Base-by-base conservation (phyloP, 805 yeast genomes). In the Hanseniaspora vineae region DNA sequence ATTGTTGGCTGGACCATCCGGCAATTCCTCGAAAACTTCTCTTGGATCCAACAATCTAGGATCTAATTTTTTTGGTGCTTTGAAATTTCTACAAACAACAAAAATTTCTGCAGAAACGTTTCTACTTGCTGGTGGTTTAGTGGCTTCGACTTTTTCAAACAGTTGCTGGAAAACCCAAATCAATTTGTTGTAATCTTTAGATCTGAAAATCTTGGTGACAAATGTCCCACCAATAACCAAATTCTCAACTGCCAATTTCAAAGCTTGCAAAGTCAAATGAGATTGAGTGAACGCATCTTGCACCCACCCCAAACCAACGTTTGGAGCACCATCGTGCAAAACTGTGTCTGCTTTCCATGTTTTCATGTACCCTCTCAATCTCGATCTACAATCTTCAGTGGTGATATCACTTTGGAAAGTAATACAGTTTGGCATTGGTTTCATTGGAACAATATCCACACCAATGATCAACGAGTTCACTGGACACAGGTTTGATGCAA, bases 301-400 rank as follows among this genome's bases (percentile, higher is more conserved):
- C 18, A 85, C 92, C 99, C 99, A 92, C n/a, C 96, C 95, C 60
- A 92, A 75, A 81, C 99, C 99, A 58, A 92, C 97, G 61, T 92
- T 92, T 31, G 99, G 99, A 31, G 99, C 99, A 81, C 99, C 99
- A 75, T 92, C 99, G 67, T 92, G 98, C 61, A 92, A 70, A 17
- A 92, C 97, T 0, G 95, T 86, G 62, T 92, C 97, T 1, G 97
- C 99, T 59, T 92, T 92, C 97, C 97, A 92, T 1, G 97, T 89
- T 65, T 92, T 92, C 82, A 92, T 81, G 62, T 90, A 88, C 31
- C 97, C 97, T 62, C 97, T 78, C 52, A 92, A 74, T 65, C 78
- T 87, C 42, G 96, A 86, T 56, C 97, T 76, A 72, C 99, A 92
- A 67, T 90, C 97, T 59, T 92, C 97, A 8, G 98, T 90, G 1